These are phyloP conservation scores for Pythium dissotocum DNA, from an alignment of 352 stramenopile genomes.

Conservation along the genomic window DNA sequence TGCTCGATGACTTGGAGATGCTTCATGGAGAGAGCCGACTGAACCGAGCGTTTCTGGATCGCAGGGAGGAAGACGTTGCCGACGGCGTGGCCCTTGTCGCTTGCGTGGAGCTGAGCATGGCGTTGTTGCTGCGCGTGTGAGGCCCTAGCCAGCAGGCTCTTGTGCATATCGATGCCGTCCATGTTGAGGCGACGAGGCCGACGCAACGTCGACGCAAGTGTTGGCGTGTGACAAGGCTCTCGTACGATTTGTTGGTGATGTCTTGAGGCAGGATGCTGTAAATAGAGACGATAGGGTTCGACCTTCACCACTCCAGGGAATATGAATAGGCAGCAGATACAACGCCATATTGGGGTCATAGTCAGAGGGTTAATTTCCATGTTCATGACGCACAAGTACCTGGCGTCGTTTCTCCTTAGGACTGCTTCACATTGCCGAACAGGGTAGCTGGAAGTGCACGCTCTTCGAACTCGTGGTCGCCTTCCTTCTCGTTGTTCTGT, in stretches of 20 bases:
- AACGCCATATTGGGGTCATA: neutral
- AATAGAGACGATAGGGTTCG: constrained; percentile 6
- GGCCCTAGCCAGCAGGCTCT: constrained; percentile 45
- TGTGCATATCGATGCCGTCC: constrained; percentile 34
- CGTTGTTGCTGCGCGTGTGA: constrained; percentile 47
- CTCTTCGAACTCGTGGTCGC: constrained; percentile 52
- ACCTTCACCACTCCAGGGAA: neutral
- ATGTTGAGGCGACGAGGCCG: neutral
- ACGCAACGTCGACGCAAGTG: neutral
- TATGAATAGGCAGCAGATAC: neutral
- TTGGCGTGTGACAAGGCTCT: neutral
- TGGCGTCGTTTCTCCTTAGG: neutral
- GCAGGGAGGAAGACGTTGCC: constrained; percentile 68
- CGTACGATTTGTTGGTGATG: neutral
- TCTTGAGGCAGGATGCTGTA: neutral
- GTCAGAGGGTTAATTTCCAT: constrained; percentile 1
- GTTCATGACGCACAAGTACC: neutral
- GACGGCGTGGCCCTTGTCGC: constrained; percentile 30
- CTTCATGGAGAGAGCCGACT: constrained; percentile 41
- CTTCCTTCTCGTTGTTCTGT: constrained; percentile 31
- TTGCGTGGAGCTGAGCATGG: constrained; percentile 41
- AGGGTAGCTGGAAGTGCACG: constrained; percentile 54
- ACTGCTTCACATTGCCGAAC: constrained; percentile 33
- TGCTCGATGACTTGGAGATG: constrained; percentile 75
- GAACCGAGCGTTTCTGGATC: constrained; percentile 37